Percentiles rank a stretch among this genome's conserved stretches.
These are phyloP conservation scores for Psilocybe azurescens DNA, from an alignment of 768 basidiomycete species.

Conservation along the genomic window DNA sequence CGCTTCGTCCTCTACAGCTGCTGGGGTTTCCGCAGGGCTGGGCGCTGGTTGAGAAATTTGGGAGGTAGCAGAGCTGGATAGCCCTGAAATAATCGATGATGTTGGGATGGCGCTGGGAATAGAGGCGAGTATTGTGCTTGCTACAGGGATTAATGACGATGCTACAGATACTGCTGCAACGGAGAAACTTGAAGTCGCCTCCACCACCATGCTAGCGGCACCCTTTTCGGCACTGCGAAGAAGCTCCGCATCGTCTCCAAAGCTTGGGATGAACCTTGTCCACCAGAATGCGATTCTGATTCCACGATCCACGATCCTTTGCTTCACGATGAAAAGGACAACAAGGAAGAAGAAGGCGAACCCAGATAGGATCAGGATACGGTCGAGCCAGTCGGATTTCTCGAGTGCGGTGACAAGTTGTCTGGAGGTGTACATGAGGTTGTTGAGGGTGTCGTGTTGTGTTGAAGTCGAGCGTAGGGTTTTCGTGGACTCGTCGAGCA, in stretches of 20 bases:
- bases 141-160: conserved; percentile 16
- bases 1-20: neutral
- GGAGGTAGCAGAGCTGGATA: neutral
- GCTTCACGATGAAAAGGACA: conserved; percentile 86
- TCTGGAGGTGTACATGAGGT: conserved; percentile 79
- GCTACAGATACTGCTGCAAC: conserved; percentile 14
- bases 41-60: neutral
- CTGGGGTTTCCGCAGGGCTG: neutral
- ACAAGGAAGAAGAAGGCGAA: conserved; percentile 86
- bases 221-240: conserved; percentile 42
- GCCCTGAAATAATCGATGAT: neutral
- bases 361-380: conserved; percentile 80
- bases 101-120: neutral
- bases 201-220: conserved; percentile 9
- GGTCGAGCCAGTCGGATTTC: conserved; percentile 91
- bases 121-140: conserved; percentile 9
- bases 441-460: conserved; percentile 77
- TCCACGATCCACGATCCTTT: conserved; percentile 82
- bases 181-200: conserved; percentile 9
- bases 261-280: conserved; percentile 74
- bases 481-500: conserved; percentile 83
- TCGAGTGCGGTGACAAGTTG: conserved; percentile 88
- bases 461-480: conserved; percentile 76
- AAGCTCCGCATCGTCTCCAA: conserved; percentile 40
- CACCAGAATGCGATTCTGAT: conserved; percentile 87